Conservation (phyloP, 768 basidiomycete species). For the Baorangia bicolor region DNA sequence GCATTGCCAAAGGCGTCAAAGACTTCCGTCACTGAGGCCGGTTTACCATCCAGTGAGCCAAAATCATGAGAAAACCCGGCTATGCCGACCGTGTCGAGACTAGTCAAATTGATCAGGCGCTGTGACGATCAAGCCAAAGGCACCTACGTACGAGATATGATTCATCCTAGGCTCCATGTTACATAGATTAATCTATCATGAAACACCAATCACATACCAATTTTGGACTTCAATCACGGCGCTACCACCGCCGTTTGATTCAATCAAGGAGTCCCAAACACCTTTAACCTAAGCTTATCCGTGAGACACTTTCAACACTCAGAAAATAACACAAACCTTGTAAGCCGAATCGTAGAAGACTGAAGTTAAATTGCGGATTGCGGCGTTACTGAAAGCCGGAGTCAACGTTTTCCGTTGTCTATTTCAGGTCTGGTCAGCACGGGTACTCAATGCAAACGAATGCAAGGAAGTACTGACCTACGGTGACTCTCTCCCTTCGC, state of each 20-base stretch:
- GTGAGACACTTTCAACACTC: neutral
- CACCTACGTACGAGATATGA: conserved; percentile 37
- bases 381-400: conserved; percentile 42
- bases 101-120: conserved; percentile 3
- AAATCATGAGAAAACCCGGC: conserved; percentile 48
- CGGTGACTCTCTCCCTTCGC: conserved; percentile 45
- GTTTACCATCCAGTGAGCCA: conserved; percentile 39
- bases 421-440: neutral
- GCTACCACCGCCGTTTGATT: conserved; percentile 22
- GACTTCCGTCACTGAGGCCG: conserved; percentile 20
- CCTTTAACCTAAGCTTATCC: conserved; percentile 26
- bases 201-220: conserved; percentile 34
- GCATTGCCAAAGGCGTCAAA: conserved; percentile 24
- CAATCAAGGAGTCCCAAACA: conserved; percentile 31
- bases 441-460: conserved; percentile 21
- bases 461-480: conserved; percentile 24
- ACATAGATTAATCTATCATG: neutral
- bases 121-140: neutral
- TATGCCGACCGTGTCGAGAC: conserved; percentile 45
- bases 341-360: conserved; percentile 44
- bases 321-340: conserved; percentile 34
- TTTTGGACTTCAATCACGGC: conserved; percentile 47
- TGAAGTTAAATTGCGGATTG: conserved; percentile 36
- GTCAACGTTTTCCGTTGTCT: conserved; percentile 40
- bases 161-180: conserved; percentile 38